These are phyloP conservation scores for Pleurotus djamor DNA, from an alignment of 768 basidiomycete species.

Conservation along the genomic window DNA sequence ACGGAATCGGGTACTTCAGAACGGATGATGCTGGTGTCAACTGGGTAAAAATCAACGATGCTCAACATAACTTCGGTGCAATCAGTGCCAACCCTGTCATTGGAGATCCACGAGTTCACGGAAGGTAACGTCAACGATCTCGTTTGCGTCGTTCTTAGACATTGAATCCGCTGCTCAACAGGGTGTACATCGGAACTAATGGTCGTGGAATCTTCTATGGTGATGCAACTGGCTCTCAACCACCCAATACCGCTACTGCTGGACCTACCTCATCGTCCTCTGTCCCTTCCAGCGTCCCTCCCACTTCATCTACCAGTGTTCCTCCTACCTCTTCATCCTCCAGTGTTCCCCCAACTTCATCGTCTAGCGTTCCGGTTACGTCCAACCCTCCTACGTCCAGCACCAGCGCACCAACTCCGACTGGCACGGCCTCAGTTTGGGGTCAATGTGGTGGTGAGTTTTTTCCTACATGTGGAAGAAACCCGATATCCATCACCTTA, in stretches of 20 bases:
- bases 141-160: neutral
- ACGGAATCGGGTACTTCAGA: slow-evolving; percentile 49
- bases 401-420: slow-evolving; percentile 24
- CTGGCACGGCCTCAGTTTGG: slow-evolving; percentile 25
- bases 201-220: slow-evolving; percentile 59
- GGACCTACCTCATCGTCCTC: slow-evolving; percentile 51
- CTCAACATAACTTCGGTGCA: slow-evolving; percentile 53
- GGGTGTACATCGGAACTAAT: slow-evolving; percentile 60
- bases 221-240: slow-evolving; percentile 23
- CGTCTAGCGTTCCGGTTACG: slow-evolving; percentile 12
- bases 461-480: neutral
- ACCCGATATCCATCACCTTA: too few relatives aligned
- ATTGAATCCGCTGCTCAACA: slow-evolving; percentile 13
- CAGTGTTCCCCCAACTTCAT: slow-evolving; percentile 17
- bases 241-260: slow-evolving; percentile 33
- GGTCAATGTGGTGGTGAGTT: slow-evolving; percentile 40
- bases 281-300: slow-evolving; percentile 18
- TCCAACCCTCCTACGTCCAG: slow-evolving; percentile 16
- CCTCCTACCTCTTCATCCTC: slow-evolving; percentile 16
- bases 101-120: slow-evolving; percentile 52
- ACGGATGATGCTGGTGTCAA: slow-evolving; percentile 53
- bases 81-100: slow-evolving; percentile 43
- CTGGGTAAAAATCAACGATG: slow-evolving; percentile 62
- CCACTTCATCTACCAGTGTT: neutral
- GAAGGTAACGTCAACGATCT: slow-evolving; percentile 31